phyloP scores from a whole-genome alignment of 129 eudicot genomes.

The Artemisia annua region DNA sequence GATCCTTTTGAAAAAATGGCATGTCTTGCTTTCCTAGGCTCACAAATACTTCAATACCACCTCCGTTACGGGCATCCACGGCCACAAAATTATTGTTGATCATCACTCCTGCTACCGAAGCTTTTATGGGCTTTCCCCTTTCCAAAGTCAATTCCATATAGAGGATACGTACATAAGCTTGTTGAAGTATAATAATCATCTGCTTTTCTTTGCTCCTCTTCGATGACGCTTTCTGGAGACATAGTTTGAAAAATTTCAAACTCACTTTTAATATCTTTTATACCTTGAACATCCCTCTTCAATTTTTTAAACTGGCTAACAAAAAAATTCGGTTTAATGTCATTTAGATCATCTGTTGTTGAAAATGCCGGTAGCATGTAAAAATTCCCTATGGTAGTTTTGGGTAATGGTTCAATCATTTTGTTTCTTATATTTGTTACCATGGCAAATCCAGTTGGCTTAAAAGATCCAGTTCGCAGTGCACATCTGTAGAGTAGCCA shows the following conservation, averaged over 20 bases:
- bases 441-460: neutral
- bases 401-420: neutral
- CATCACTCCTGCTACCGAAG: neutral
- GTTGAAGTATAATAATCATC: neutral
- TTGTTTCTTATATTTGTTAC: neutral
- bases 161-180: neutral
- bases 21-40: neutral
- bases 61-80: neutral
- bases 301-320: neutral
- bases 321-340: neutral
- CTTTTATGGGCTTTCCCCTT: conserved; percentile 17
- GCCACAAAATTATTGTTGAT: neutral
- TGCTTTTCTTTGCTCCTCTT: neutral
- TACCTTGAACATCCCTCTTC: neutral
- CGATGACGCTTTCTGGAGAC: neutral
- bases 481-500: too few species aligned
- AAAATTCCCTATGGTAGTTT: neutral
- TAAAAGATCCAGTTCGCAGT: too few species aligned
- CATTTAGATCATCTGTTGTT: neutral
- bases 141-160: conserved; percentile 14
- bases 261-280: neutral
- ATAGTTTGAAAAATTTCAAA: neutral
- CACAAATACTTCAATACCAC: conserved; percentile 2
- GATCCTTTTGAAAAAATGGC: conserved; percentile 1
- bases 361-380: too few species aligned